A percentile compares a stretch with the other conserved stretches of the same genome.
These are phyloP conservation scores for Magnusiomyces tetraspermus DNA, from an alignment of 1,139 yeast species.

Conservation along the genomic window DNA sequence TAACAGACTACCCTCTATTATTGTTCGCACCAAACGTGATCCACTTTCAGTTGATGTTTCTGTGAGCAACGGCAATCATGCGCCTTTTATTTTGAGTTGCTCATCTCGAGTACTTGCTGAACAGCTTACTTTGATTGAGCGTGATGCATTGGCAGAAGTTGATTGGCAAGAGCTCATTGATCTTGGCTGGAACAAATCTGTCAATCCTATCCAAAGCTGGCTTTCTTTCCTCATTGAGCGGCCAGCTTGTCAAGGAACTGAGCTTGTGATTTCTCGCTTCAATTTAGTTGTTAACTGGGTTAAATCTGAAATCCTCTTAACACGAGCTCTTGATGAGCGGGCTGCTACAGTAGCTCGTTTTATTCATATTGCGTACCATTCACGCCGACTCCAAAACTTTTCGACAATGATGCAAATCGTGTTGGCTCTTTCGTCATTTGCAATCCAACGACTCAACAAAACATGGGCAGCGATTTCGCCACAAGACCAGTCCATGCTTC, in stretches of 20 bases:
- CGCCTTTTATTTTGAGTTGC: constrained; percentile 71
- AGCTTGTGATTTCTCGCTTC: constrained; percentile 78
- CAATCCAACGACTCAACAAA: constrained; percentile 46
- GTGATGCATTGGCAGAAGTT: constrained; percentile 70
- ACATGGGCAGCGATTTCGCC: constrained; percentile 61
- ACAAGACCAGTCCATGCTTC: constrained; percentile 37
- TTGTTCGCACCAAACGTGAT: constrained; percentile 5
- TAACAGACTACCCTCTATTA: not conserved
- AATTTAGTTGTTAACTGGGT: constrained; percentile 86
- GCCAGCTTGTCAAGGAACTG: constrained; percentile 52
- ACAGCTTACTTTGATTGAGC: constrained; percentile 78
- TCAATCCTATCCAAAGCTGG: constrained; percentile 78
- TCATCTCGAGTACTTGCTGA: constrained; percentile 57
- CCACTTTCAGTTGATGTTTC: constrained; percentile 11
- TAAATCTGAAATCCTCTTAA: constrained; percentile 72
- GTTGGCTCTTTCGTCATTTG: constrained; percentile 69
- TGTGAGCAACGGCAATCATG: constrained; percentile 38
- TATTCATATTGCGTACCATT: constrained; percentile 72
- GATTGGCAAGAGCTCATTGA: constrained; percentile 91
- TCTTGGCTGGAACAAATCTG: constrained; percentile 55
- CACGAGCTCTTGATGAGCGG: constrained; percentile 49
- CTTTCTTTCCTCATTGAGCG: constrained; percentile 60
- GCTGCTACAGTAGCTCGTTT: constrained; percentile 64
- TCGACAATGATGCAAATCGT: constrained; percentile 82
- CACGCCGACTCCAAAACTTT: constrained; percentile 58